Base-by-base conservation (phyloP, 2,329 filamentous ascomycete species). In the Dothideomycetes sp. region DNA sequence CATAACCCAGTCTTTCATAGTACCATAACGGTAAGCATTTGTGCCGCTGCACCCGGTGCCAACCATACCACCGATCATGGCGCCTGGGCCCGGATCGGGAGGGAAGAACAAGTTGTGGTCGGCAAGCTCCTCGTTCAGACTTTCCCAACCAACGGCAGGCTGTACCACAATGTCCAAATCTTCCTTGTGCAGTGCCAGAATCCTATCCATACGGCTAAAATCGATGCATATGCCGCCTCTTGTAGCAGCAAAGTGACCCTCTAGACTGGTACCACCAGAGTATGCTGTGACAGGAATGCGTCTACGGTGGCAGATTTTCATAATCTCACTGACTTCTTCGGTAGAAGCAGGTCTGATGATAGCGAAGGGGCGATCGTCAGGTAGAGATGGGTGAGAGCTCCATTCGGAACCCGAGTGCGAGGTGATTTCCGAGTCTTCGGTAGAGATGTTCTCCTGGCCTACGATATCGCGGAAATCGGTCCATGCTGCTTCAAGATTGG, bases 1-100 rank as follows among this genome's bases (percentile, higher is more conserved):
- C 16, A 94, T 65, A 10, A 94, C 88, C 87, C 87, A 94, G 58
- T 94, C 87, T 47, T 84, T 80, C 86, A 94, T 94, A 2, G 87
- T 94, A 47, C 87, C 88, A 60, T 94, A 94, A 44, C 87, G 74
- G 65, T 93, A 94, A 12, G 87, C 81, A 59, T 94, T 94, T 11
- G 87, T 94, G 45, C 87, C 87, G 12, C 60, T 78, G 61, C 80
- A 84, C 39, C 80, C 80, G 1, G 82, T 87, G 16, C 81, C 82
- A 23, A 87, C 76, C 82, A 87, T 87, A 41, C 87, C 87, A 43
- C 87, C 87, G 52, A 95, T 94, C 80, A 85, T 85, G 46, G 87
- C 87, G 13, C 87, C 86, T 38, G 88, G 87, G 39, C 87, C 88
- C 13, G 87, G 87, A 60, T 94, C 87, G 1, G 86, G 87, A 16